Base-by-base conservation (phyloP, 1,284 basidiomycete genomes). In the Tetrapyrgos nigripes region DNA sequence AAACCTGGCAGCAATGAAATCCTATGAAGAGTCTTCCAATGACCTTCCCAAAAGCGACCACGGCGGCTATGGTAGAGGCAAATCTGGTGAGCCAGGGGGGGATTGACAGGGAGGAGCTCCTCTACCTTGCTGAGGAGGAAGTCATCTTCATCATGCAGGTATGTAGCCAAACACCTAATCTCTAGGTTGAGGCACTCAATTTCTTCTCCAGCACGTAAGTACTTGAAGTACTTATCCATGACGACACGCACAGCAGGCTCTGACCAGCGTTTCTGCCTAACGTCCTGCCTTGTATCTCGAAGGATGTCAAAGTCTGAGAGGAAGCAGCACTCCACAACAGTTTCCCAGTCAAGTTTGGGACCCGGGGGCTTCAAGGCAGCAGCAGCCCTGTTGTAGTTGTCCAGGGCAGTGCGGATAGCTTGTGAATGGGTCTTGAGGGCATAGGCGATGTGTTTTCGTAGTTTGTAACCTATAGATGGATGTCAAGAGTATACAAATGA, bases 101-200 rank as follows among this genome's bases (percentile, higher is more conserved):
- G n/a, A n/a, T n/a, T n/a, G n/a, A n/a, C n/a, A n/a, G n/a, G n/a
- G n/a, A n/a, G n/a, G n/a, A n/a, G n/a, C n/a, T n/a, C n/a, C n/a
- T n/a, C n/a, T n/a, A n/a, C n/a, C n/a, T n/a, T n/a, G n/a, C n/a
- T n/a, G n/a, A n/a, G n/a, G n/a, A n/a, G n/a, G n/a, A n/a, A n/a
- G n/a, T n/a, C n/a, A n/a, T n/a, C n/a, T n/a, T 73, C 68, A 40
- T 72, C 70, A n/a, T 60, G 49, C 26, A 75, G 68, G 11, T 57
- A 63, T 1, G 71, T 73, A 24, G 62, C 57, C 1, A 73, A 46
- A 0, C 70, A 59, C 3, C 61, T 62, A 2, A 67, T 63, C 49
- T 75, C 73, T 4, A 71, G 48, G 53, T 69, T 64, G 8, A 64
- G 50, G 4, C 67, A 55, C 8, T 50, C 27, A 14, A 74, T 48